Conservation (phyloP, 2,329 filamentous ascomycete species). For the Ceratocystis eucalypticola region DNA sequence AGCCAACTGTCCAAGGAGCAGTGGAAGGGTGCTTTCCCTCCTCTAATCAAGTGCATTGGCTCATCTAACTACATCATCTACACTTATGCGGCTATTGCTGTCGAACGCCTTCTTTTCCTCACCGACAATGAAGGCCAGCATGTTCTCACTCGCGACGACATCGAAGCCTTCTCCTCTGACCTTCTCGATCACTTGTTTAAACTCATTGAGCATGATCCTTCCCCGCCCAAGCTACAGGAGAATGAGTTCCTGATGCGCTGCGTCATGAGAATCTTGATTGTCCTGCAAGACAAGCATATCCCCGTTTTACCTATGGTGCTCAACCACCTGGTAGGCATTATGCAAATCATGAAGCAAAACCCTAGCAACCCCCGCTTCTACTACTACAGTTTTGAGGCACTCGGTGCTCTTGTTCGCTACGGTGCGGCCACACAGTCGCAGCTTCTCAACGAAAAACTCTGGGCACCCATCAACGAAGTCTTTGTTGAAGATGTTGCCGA, state of each 20-base stretch:
- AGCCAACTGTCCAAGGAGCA: constrained; percentile 85
- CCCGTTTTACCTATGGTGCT: constrained; percentile 67
- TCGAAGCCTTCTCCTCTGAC: constrained; percentile 71
- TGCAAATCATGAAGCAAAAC: constrained; percentile 81
- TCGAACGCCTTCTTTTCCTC: constrained; percentile 84
- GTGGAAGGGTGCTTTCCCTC: constrained; percentile 79
- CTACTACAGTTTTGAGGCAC: constrained; percentile 93
- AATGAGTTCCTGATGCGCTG: constrained; percentile 99
- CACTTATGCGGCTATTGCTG: constrained; percentile 89
- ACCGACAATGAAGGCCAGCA: constrained; percentile 61
- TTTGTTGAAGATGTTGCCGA: constrained; percentile 76
- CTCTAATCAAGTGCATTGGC: constrained; percentile 80
- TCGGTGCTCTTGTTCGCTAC: constrained; percentile 72
- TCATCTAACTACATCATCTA: constrained; percentile 93
- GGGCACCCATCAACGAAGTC: constrained; percentile 68
- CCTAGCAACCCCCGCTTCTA: constrained; percentile 97
- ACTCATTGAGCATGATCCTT: constrained; percentile 71
- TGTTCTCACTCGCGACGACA: constrained; percentile 65
- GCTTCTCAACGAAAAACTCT: constrained; percentile 67
- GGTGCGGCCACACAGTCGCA: constrained; percentile 51
- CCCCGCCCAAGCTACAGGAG: constrained; percentile 88
- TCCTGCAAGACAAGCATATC: constrained; percentile 70
- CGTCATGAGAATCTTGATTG: constrained; percentile 92
- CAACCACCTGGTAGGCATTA: constrained; percentile 74
- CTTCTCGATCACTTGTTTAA: constrained; percentile 81